Percentiles rank a stretch among this genome's conserved stretches.
These are phyloP conservation scores for Glycine tomentella DNA, from an alignment of 306 rosid species.

Conservation along the genomic window DNA sequence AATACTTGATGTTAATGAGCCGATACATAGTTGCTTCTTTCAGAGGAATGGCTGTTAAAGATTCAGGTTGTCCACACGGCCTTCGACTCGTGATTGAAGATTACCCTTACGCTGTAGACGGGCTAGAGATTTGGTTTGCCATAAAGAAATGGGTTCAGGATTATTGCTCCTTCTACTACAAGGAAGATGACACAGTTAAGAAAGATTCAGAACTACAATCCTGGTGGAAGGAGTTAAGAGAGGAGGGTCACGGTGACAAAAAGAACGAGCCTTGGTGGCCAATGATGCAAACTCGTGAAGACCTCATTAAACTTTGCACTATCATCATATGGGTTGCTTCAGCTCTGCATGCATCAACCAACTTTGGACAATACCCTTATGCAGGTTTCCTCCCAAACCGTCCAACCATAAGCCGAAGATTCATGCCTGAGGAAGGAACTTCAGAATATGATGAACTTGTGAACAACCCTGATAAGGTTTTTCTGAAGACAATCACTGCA, in stretches of 20 bases:
- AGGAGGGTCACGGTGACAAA: constrained; percentile 68
- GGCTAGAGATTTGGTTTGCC: constrained; percentile 70
- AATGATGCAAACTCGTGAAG: constrained; percentile 53
- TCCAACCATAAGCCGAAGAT: constrained; percentile 56
- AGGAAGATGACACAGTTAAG: constrained; percentile 40
- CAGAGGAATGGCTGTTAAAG: constrained; percentile 67
- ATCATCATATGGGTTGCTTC: constrained; percentile 69
- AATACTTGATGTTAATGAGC: constrained; percentile 3
- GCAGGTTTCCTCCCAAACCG: constrained; percentile 62
- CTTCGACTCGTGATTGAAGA: constrained; percentile 56
- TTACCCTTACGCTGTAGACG: constrained; percentile 74
- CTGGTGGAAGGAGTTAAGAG: constrained; percentile 72
- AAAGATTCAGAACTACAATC: constrained; percentile 56
- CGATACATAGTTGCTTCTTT: constrained; percentile 33
- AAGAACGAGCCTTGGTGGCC: constrained; percentile 76
- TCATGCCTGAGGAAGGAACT: constrained; percentile 59
- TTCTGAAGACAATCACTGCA: constrained; percentile 58
- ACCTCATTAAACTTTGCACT: constrained; percentile 55
- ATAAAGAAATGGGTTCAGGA: constrained; percentile 64
- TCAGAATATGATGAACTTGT: constrained; percentile 57
- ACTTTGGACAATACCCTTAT: constrained; percentile 68
- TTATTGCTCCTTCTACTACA: constrained; percentile 61
- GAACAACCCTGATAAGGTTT: constrained; percentile 55
- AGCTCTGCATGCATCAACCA: constrained; percentile 65
- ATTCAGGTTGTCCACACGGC: constrained; percentile 50